These are phyloP conservation scores for Breviolum minutum DNA, from an alignment of 73 alveolate species.

Conservation along the genomic window DNA sequence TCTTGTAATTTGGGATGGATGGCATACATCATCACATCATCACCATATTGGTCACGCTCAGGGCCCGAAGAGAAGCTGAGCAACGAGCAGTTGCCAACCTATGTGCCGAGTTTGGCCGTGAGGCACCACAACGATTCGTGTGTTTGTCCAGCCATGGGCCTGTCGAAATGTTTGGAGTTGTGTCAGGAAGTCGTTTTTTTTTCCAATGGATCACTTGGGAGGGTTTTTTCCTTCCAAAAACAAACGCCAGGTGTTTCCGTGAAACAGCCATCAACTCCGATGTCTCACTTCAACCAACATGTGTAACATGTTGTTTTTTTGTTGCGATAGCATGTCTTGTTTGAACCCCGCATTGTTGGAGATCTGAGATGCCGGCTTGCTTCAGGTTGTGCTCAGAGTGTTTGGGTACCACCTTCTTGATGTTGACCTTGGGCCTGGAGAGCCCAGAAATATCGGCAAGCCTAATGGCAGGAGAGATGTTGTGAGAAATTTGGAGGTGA, in stretches of 20 bases:
- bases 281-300: not conserved
- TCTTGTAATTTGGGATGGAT: not conserved
- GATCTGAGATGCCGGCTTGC: not conserved
- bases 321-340: not conserved
- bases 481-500: no score
- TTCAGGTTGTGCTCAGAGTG: conserved; percentile 22
- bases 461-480: no score
- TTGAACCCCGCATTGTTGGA: not conserved
- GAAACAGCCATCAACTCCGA: no score
- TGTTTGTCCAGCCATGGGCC: not conserved
- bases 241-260: no score
- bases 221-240: no score
- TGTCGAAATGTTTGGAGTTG: not conserved
- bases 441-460: no score
- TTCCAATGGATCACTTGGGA: no score
- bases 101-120: conserved; percentile 33
- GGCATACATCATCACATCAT: not conserved
- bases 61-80: conserved; percentile 77
- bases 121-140: not conserved
- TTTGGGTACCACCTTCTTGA: conserved; percentile 42
- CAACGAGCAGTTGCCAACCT: conserved; percentile 17
- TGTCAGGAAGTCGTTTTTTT: not conserved
- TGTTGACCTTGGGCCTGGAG: not conserved
- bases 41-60: not conserved
- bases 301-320: not conserved